These are phyloP conservation scores for Colletotrichum theobromicola DNA, from an alignment of 2,329 filamentous ascomycete species.

Conservation along the genomic window DNA sequence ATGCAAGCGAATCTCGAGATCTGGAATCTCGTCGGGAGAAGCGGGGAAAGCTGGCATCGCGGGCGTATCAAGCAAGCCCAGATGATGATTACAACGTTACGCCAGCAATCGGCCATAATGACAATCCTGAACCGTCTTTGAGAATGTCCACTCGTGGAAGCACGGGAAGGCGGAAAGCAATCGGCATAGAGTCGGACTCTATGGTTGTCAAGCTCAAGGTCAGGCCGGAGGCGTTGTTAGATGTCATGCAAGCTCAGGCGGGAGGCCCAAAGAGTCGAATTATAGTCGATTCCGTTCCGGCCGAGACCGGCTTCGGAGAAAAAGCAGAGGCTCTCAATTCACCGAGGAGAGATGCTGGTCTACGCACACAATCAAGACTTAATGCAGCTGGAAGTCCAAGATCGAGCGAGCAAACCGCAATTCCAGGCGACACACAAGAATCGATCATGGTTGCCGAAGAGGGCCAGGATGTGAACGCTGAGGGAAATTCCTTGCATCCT, in stretches of 20 bases:
- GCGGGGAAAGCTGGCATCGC: neutral
- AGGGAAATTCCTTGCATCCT: neutral
- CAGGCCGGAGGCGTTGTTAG: neutral
- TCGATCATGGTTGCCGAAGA: neutral
- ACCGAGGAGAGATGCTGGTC: neutral
- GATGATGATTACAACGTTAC: neutral
- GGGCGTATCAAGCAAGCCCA: neutral
- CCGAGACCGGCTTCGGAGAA: neutral
- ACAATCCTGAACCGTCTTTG: neutral
- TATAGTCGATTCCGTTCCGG: neutral
- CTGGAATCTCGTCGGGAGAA: neutral
- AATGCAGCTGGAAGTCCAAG: neutral
- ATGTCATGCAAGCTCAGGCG: neutral
- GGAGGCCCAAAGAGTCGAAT: neutral
- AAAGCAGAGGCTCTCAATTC: neutral
- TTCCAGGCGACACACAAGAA: neutral
- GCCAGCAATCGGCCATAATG: neutral
- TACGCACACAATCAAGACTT: neutral
- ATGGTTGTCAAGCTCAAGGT: conserved; percentile 14
- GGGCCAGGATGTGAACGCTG: neutral
- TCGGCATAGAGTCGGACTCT: neutral
- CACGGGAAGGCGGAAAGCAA: neutral
- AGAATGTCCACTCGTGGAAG: neutral
- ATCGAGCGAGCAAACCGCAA: neutral
- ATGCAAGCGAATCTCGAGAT: neutral